A percentile compares a stretch with the other conserved stretches of the same genome.
phyloP scores from a whole-genome alignment of 2,329 filamentous ascomycete genomes.

The Colletotrichum endophyticum region DNA sequence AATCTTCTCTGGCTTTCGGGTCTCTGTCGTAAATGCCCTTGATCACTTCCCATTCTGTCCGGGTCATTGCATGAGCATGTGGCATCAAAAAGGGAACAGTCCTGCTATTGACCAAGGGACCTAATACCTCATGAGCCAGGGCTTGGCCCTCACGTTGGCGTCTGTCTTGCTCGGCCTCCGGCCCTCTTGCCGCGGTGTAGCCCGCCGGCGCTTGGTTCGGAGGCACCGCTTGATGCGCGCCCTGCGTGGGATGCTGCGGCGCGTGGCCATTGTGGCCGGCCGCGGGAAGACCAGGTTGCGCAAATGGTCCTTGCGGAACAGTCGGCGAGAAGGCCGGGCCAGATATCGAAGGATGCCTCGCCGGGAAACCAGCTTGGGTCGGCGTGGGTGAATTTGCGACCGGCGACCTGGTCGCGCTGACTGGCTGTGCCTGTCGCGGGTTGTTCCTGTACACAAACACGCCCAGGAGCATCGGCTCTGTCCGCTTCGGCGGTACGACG shows the following conservation, averaged over 20 bases:
- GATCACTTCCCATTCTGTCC: slow-evolving; percentile 78
- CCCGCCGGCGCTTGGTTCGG: slow-evolving; percentile 25
- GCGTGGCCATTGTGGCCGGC: slow-evolving; percentile 3
- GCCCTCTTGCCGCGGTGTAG: slow-evolving; percentile 13
- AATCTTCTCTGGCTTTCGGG: slow-evolving; percentile 67
- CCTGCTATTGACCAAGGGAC: slow-evolving; percentile 64
- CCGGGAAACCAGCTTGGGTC: slow-evolving; percentile 36
- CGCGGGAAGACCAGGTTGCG: background rate
- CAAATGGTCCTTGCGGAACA: slow-evolving; percentile 34
- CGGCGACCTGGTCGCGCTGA: slow-evolving; percentile 25
- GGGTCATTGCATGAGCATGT: slow-evolving; percentile 70
- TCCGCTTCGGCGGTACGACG: slow-evolving; percentile 72
- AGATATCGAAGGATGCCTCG: slow-evolving; percentile 52
- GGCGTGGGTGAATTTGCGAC: slow-evolving; percentile 36
- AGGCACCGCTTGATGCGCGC: slow-evolving; percentile 22
- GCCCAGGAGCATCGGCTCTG: slow-evolving; percentile 79
- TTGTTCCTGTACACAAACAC: slow-evolving; percentile 83
- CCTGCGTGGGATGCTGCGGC: slow-evolving; percentile 22
- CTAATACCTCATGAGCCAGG: slow-evolving; percentile 68
- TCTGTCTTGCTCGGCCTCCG: slow-evolving; percentile 40
- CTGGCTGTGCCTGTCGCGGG: slow-evolving; percentile 36
- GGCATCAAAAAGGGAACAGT: slow-evolving; percentile 74
- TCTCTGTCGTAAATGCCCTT: slow-evolving; percentile 70
- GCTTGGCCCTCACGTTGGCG: slow-evolving; percentile 58
- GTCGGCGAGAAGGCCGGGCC: slow-evolving; percentile 57